A percentile compares a stretch with the other conserved stretches of the same genome.
Conservation (phyloP, 2,329 filamentous ascomycete genomes). For the Trichoderma brevicompactum region DNA sequence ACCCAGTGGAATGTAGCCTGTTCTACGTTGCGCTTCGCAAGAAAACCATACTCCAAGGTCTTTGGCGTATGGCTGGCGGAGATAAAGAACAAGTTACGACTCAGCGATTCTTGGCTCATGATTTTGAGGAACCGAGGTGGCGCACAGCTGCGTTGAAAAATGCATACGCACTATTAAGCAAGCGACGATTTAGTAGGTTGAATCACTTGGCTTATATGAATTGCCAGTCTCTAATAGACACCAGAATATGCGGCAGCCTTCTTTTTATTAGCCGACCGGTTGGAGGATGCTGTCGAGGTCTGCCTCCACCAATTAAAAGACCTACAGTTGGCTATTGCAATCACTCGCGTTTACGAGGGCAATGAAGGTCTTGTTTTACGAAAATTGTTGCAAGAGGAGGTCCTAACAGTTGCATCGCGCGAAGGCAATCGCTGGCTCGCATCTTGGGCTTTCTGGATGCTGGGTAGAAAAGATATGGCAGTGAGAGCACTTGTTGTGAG, state of each 20-base stretch:
- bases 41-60: slow-evolving; percentile 84
- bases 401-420: slow-evolving; percentile 75
- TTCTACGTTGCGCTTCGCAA: slow-evolving; percentile 91
- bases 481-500: slow-evolving; percentile 80
- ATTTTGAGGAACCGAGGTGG: slow-evolving; percentile 87
- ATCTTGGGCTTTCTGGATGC: slow-evolving; percentile 94
- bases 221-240: not conserved
- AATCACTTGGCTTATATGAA: not conserved
- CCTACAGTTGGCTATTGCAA: slow-evolving; percentile 84
- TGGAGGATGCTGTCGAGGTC: slow-evolving; percentile 84
- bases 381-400: slow-evolving; percentile 76
- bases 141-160: slow-evolving; percentile 91
- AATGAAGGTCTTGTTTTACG: slow-evolving; percentile 76
- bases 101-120: slow-evolving; percentile 79
- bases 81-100: slow-evolving; percentile 84
- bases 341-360: slow-evolving; percentile 86
- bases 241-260: slow-evolving; percentile 92
- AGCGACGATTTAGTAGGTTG: slow-evolving; percentile 73
- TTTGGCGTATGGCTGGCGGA: slow-evolving; percentile 95
- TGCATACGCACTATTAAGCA: slow-evolving; percentile 91
- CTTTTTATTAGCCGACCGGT: slow-evolving; percentile 85
- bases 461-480: slow-evolving; percentile 79
- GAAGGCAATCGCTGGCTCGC: slow-evolving; percentile 92
- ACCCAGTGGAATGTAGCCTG: slow-evolving; percentile 87
- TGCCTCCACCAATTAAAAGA: slow-evolving; percentile 87